phyloP scores from a whole-genome alignment of 129 eudicot species.

The Chrysanthemum makinoi region DNA sequence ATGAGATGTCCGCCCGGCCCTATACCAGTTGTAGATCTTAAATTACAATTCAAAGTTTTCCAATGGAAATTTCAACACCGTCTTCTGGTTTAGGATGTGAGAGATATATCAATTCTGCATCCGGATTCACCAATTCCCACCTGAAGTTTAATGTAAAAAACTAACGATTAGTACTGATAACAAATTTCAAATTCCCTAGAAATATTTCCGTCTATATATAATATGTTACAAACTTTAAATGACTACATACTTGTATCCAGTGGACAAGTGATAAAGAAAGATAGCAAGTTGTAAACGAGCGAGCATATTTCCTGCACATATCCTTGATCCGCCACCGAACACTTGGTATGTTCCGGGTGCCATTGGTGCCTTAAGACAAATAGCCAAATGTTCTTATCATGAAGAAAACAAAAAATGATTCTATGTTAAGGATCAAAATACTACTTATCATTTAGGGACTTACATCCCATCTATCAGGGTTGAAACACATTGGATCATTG shows the following conservation, averaged over 20 bases:
- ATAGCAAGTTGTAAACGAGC: conserved; percentile 49
- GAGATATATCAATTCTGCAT: conserved; percentile 51
- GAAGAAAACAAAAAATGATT: not conserved
- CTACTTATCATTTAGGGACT: too few species aligned
- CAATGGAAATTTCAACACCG: conserved; percentile 41
- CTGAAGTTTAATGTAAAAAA: conserved; percentile 25
- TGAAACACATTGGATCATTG: conserved; percentile 43
- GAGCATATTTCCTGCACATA: conserved; percentile 50
- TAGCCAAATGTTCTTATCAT: not conserved
- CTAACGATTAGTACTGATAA: not conserved
- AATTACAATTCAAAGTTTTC: conserved; percentile 21
- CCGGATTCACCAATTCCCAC: conserved; percentile 62
- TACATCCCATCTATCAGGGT: conserved; percentile 62
- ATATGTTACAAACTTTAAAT: not conserved
- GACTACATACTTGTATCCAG: conserved; percentile 40
- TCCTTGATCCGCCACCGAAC: conserved; percentile 46
- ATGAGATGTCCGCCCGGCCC: not conserved
- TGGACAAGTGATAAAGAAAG: conserved; percentile 41
- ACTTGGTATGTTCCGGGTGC: conserved; percentile 36
- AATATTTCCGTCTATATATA: not conserved
- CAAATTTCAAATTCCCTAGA: not conserved
- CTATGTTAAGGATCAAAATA: not conserved
- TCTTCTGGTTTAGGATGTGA: conserved; percentile 56
- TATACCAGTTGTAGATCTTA: not conserved
- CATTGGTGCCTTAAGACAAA: conserved; percentile 22